phyloP scores from a whole-genome alignment of 2,329 filamentous ascomycete genomes.

The Fusarium subtropicale region DNA sequence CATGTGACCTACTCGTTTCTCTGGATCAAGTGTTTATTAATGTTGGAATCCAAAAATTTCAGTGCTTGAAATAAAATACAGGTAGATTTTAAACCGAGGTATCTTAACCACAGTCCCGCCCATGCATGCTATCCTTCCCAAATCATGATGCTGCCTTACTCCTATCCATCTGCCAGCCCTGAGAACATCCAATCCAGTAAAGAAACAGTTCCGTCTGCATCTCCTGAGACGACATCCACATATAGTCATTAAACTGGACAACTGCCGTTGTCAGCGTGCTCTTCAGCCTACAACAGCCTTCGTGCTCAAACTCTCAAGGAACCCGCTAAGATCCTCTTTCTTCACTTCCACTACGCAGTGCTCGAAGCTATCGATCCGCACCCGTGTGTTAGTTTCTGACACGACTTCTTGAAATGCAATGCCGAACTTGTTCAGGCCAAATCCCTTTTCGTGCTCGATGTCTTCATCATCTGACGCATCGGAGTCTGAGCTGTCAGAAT shows the following conservation, averaged over 20 bases:
- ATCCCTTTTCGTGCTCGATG: slow-evolving; percentile 68
- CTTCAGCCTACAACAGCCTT: slow-evolving; percentile 80
- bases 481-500: slow-evolving; percentile 55
- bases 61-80: not conserved
- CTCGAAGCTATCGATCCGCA: slow-evolving; percentile 96
- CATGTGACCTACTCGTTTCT: not conserved
- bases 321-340: slow-evolving; percentile 92
- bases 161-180: slow-evolving; percentile 20
- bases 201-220: slow-evolving; percentile 15
- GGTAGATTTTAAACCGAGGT: slow-evolving; percentile 30
- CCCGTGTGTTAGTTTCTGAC: slow-evolving; percentile 86
- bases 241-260: slow-evolving; percentile 18
- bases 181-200: slow-evolving; percentile 24
- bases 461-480: slow-evolving; percentile 66
- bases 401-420: slow-evolving; percentile 97
- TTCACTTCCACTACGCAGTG: slow-evolving; percentile 97
- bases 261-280: not conserved
- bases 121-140: slow-evolving; percentile 34
- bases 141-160: slow-evolving; percentile 38
- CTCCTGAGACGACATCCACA: slow-evolving; percentile 19
- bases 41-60: not conserved
- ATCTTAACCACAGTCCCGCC: slow-evolving; percentile 37
- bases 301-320: slow-evolving; percentile 91
- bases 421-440: slow-evolving; percentile 89
- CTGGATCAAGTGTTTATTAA: not conserved